phyloP scores from a whole-genome alignment of 202 grass and related monocot species.

The Panicum virgatum region DNA sequence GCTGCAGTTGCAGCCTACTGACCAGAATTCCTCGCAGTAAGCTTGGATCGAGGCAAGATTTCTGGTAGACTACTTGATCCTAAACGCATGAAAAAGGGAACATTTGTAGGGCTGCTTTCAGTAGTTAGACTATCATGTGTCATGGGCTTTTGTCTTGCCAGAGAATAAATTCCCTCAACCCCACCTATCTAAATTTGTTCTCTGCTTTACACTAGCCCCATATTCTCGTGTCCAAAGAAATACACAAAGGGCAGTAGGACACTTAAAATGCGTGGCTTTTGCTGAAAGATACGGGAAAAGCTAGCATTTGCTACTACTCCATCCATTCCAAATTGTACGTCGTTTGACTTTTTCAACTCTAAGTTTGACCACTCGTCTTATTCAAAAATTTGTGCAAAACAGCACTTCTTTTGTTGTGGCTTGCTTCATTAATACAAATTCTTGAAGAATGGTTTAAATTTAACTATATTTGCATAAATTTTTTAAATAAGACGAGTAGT shows the following conservation, averaged over 20 bases:
- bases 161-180: conserved; percentile 55
- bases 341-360: too few species aligned
- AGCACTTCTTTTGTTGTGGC: too few species aligned
- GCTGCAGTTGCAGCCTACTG: background rate
- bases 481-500: too few species aligned
- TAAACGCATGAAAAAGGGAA: background rate
- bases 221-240: background rate
- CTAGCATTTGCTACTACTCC: background rate
- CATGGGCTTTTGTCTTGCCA: conserved; percentile 8
- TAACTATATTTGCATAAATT: too few species aligned
- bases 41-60: conserved; percentile 10
- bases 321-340: too few species aligned
- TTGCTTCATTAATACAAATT: too few species aligned
- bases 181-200: conserved; percentile 15
- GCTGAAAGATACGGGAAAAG: background rate
- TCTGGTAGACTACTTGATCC: background rate
- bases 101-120: conserved; percentile 14
- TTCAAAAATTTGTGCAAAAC: too few species aligned
- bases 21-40: conserved; percentile 12
- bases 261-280: background rate
- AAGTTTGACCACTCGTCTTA: too few species aligned
- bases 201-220: conserved; percentile 13
- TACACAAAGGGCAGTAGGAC: background rate
- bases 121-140: conserved; percentile 5
- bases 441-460: too few species aligned